Evolutionary conservation across 1,139 yeast species (phyloP), one percentile per base, ranked within the genome.

Genomic region (Candida pseudoviswanathii): DNA sequence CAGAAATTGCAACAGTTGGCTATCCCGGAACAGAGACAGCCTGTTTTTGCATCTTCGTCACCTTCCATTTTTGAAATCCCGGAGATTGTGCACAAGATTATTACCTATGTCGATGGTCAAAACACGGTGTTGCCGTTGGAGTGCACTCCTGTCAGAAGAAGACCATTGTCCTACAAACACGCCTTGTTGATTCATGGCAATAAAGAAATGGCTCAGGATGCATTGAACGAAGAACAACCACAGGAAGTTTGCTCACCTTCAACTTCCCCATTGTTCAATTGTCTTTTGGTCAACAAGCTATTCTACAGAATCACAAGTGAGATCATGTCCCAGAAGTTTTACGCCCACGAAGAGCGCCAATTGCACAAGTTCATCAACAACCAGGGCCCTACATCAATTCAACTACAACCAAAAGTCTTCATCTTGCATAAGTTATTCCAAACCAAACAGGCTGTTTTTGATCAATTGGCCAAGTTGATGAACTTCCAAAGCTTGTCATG

Each of bases 31-130:
- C 27, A 11, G 26, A 16, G 8, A 11, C 45, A 42, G 34, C 26
- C 36, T 9, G 10, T 9, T 11, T n/a, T 7, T 22, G 16, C 9
- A 10, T 8, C 31, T 10, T 11, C 40, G 16, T 30, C 34, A 16
- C 81, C 78, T 50, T 69, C 72, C 24, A 86, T 90, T 4, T 86
- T 90, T 60, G 75, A 75, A 46, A 83, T 86, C 21, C 96, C 97
- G 0, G 97, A 91, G 64, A 85, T 91, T 49, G 73, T 90, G 21
- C 68, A 77, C 55, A 73, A 76, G 51, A 87, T 91, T 11, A 60
- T 90, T 27, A 70, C 73, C 25, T 81, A 73, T 63, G 84, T 89
- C 10, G 89, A 86, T 44, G 68, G 70, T 33, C 74, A 69, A 52
- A 64, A 60, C 47, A 70, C 81, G 5, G 63, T 65, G 4, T 71